Evolutionary conservation across 83 land plant genomes (phyloP).

Genomic region (Thuja plicata): DNA sequence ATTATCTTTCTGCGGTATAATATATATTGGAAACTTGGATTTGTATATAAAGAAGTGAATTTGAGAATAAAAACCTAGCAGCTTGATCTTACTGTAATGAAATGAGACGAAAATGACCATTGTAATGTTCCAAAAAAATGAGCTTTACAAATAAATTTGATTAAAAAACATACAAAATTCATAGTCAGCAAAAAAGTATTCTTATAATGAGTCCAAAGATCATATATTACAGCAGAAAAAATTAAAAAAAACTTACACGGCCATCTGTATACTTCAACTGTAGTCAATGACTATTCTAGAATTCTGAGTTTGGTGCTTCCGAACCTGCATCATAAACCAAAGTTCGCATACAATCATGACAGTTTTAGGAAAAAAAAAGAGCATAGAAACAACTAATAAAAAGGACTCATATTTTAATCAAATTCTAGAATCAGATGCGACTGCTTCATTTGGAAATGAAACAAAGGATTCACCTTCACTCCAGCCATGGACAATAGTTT

Average conservation of each 20-base stretch:
- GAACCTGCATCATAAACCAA: conserved; percentile 28
- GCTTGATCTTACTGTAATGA: background rate
- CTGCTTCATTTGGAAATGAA: background rate
- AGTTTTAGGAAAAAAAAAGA: background rate
- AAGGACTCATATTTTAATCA: conserved; percentile 4
- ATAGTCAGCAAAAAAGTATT: background rate
- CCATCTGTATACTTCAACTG: background rate
- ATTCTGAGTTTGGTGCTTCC: conserved; percentile 49
- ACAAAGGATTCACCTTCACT: conserved; percentile 54
- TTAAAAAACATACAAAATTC: background rate
- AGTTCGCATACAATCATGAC: background rate
- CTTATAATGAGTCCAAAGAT: background rate
- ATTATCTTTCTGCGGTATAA: background rate
- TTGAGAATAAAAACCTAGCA: background rate
- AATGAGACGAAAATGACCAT: background rate
- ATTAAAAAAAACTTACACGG: background rate
- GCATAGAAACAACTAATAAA: background rate
- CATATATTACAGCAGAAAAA: background rate
- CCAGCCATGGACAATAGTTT: conserved; percentile 89
- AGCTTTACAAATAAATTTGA: background rate
- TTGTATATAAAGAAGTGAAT: background rate
- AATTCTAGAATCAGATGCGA: background rate
- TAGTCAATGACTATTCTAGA: conserved; percentile 1
- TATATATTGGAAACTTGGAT: background rate
- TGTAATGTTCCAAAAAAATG: background rate